A percentile compares a stretch with the other conserved stretches of the same genome.
Conservation (phyloP, 2,329 filamentous ascomycete species). For the Aspergillus sp. region DNA sequence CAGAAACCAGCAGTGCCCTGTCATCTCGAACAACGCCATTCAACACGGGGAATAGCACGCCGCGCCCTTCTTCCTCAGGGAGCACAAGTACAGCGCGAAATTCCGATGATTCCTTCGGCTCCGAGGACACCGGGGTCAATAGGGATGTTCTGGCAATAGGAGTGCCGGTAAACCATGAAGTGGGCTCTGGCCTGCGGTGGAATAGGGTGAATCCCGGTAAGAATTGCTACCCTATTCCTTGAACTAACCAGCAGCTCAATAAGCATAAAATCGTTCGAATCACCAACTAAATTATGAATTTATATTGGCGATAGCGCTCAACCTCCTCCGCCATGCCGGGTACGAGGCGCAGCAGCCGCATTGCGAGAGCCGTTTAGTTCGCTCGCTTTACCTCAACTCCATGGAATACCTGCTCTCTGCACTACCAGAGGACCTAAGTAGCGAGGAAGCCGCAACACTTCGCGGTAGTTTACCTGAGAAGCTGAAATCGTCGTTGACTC, state of each 20-base stretch:
- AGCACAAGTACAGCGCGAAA: constrained; percentile 12
- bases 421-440: constrained; percentile 30
- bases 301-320: constrained; percentile 27
- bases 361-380: constrained; percentile 31
- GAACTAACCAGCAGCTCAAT: not conserved
- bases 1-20: not conserved
- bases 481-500: constrained; percentile 18
- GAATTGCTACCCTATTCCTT: too few species aligned
- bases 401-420: constrained; percentile 40
- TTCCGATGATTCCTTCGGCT: constrained; percentile 12
- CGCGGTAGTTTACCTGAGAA: constrained; percentile 26
- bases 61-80: constrained; percentile 13
- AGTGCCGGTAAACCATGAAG: constrained; percentile 26
- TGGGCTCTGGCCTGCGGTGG: constrained; percentile 34
- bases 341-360: constrained; percentile 35
- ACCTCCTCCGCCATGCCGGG: constrained; percentile 36
- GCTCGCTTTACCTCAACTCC: constrained; percentile 37
- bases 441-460: constrained; percentile 30
- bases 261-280: not conserved
- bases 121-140: constrained; percentile 13
- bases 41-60: constrained; percentile 3
- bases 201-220: constrained; percentile 36
- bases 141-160: constrained; percentile 8
- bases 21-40: not conserved
- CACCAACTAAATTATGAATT: constrained; percentile 1